Base-by-base conservation (phyloP, 192 early-diverging fungal species). In the Diversispora eburnea region DNA sequence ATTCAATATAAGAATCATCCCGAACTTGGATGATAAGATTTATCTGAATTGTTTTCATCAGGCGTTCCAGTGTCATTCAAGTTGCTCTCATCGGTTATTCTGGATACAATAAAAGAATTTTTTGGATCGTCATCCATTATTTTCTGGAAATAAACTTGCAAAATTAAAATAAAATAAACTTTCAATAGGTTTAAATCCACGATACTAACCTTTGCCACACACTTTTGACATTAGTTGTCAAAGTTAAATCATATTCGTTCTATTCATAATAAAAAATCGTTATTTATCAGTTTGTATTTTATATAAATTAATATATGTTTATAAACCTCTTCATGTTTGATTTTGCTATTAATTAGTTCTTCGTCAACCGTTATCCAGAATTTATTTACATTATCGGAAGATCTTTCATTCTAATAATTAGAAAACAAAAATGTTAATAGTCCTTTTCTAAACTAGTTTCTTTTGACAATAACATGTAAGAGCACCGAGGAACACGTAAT, bases 401-500 rank as follows among this genome's bases (percentile, higher is more conserved):
- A 60, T n/a, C 19, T 60, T 60, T 60, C 58, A 60, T 60, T 22
- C 58, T 60, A 60, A 33, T 4, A 15, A 52, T 52, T 60, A 52
- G 22, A 39, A 60, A 22, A 60, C 15, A 13, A 60, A 42, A 5
- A 3, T 10, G 8, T 41, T 60, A 60, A 60, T 60, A 22, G 15
- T 58, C 17, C 5, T 60, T 60, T 60, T 60, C 58, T n/a, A n/a
- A 22, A 3, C 10, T n/a, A 8, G 7, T 60, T 60, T 60, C 66
- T 67, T 52, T 25, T 67, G 9, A 49, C 48, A 67, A 67, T 67
- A 67, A 54, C 12, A 67, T 67, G 49, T 52, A 52, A 67, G 25
- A 67, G 48, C 66, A 39, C 49, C 57, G 19, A 60, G 59, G 41
- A 56, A n/a, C 58, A 71, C 10, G n/a, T 56, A 17, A 20, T 43